Evolutionary conservation across 2,329 filamentous ascomycete species (phyloP), one percentile per base, ranked within the genome.

Genomic region (Celoporthe dispersa): DNA sequence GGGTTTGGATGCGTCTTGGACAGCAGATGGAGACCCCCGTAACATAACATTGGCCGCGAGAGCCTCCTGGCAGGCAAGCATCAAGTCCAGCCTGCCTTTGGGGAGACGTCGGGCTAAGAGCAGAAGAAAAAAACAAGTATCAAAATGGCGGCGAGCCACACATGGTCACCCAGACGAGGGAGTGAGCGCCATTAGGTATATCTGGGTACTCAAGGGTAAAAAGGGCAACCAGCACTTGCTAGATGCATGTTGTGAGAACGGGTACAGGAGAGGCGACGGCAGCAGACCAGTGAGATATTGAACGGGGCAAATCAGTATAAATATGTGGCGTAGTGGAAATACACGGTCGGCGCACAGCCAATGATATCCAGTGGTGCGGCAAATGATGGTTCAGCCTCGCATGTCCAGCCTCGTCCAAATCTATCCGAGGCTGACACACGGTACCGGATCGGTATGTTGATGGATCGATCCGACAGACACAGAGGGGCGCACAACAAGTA

Each of bases 371-470:
- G 53, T 19, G 33, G 12, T 8, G n/a, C 5, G 14, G 14, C 28
- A 14, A 25, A 19, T 57, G 12, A 16, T 35, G 37, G 25, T 31
- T 64, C 62, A 51, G 62, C 39, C 62, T 64, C 39, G 62, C 62
- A 16, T 1, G 37, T 8, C 35, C 60, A 63, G 60, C 60, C 60
- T 63, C 39, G 25, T 25, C 60, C 11, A 11, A 25, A 28, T 31
- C 60, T 3, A 44, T n/a, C 41, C 60, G 19, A 63, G 60, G 60
- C 60, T 63, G 60, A 44, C 35, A 7, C n/a, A 35, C 25, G 14
- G n/a, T 16, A 62, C 2, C 37, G 60, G 12, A 41, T 44, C 25
- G 35, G n/a, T 25, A 44, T 14, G n/a, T 22, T 22, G 35, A 19
- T 12, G 59, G 19, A 37, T 25, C 28, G 39, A 44, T 39, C 25